Conservation (phyloP, 192 early-diverging fungal species). For the Backusella macrospora region DNA sequence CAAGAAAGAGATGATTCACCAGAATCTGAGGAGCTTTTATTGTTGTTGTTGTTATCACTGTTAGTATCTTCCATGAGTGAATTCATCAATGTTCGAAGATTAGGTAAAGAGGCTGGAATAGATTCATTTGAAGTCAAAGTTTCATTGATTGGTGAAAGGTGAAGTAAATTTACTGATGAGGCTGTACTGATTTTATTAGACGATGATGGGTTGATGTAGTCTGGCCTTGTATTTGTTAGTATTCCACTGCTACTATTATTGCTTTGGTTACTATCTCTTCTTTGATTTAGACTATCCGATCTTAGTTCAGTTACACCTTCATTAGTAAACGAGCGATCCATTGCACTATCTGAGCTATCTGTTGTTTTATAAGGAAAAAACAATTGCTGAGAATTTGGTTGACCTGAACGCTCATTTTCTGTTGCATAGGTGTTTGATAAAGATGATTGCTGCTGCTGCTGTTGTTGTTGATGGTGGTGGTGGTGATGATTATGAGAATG, state of each 20-base stretch:
- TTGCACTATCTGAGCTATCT: not conserved
- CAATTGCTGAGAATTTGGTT: not conserved
- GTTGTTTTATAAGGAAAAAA: not conserved
- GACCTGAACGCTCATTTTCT: not conserved
- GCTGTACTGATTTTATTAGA: not conserved
- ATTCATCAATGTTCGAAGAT: constrained; percentile 16
- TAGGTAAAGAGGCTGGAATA: constrained; percentile 9
- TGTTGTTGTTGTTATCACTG: not conserved
- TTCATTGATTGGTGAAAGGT: constrained; percentile 10
- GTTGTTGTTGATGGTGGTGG: not conserved
- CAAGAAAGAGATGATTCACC: not conserved
- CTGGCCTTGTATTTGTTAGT: not conserved
- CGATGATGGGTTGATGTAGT: not conserved
- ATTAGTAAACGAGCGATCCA: not conserved
- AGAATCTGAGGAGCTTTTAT: not conserved
- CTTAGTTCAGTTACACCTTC: not conserved
- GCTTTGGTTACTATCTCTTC: constrained; percentile 1
- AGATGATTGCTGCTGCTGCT: not conserved
- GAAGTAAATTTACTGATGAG: constrained; percentile 8
- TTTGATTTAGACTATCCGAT: not conserved
- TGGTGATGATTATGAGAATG: not conserved
- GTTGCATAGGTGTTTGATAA: not conserved
- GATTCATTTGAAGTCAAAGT: not conserved
- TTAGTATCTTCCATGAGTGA: not conserved
- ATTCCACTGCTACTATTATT: not conserved